Evolutionary conservation across 1,284 basidiomycete genomes (phyloP), one percentile per base, ranked within the genome.

Genomic region (Moniliophthora roreri): DNA sequence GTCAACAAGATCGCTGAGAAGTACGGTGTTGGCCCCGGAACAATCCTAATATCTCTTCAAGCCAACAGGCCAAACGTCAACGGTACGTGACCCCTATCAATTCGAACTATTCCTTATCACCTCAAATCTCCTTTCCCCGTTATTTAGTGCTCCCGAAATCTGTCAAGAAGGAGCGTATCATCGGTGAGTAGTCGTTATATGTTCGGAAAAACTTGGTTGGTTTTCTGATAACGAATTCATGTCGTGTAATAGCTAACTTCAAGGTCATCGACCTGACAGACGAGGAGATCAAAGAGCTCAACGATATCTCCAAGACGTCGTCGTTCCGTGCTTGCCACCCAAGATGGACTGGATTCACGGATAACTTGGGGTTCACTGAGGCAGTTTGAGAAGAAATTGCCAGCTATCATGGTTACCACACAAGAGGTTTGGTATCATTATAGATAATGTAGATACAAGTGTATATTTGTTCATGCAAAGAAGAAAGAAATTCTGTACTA

Each of bases 261-360:
- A 80, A 71, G 53, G 64, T 86, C 57, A 65, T 87, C 53, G 80
- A 86, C 60, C 70, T 87, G 45, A 74, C 75, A 4, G 70, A 77
- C 13, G 81, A 79, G 42, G 85, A 87, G 47, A 71, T 87, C 37
- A 61, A 69, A 45, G 77, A 82, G 61, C 73, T 88, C 40, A 67
- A 78, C 11, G 68, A 61, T 6, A 82, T 87, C 48, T 78, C 86
- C 67, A 79, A 85, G 68, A 76, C 72, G 5, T 62, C 66, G 35
- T 78, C 81, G 65, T 85, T 83, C 77, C 79, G 82, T 56, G 81
- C 75, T 48, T 87, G 83, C 69, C 74, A 76, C 58, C 84, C 86
- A 4, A 65, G 65, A 54, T 85, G 84, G 83, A 81, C 82, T 45
- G 82, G 83, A 55, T 85, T 76, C 28, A 32, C 28, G 70, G 84